These are phyloP conservation scores for Jasminum sambac DNA, from an alignment of 257 asterid species.

Conservation along the genomic window DNA sequence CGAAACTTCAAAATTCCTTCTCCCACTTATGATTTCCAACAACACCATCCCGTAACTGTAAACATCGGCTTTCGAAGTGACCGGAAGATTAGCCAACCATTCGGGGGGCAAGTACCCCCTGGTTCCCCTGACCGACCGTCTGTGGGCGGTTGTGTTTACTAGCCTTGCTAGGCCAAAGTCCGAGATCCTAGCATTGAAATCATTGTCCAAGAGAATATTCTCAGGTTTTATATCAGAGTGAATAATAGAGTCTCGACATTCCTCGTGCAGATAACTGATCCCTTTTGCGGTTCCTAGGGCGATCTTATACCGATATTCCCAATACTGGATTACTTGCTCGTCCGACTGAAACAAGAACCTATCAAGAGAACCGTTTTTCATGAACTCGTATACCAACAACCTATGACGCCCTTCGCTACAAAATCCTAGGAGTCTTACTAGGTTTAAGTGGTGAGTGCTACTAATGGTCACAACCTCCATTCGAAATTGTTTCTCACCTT, in stretches of 20 bases:
- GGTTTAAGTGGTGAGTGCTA: conserved; percentile 51
- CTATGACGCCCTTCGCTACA: conserved; percentile 45
- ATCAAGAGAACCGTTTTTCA: conserved; percentile 54
- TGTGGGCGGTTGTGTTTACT: conserved; percentile 32
- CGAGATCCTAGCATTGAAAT: conserved; percentile 40
- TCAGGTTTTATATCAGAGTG: conserved; percentile 60
- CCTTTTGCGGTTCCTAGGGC: conserved; percentile 50
- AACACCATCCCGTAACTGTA: conserved; percentile 53
- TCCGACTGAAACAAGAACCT: conserved; percentile 26
- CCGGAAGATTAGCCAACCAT: conserved; percentile 36
- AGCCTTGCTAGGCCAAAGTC: conserved; percentile 60
- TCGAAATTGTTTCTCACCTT: conserved; percentile 49
- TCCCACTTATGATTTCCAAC: conserved; percentile 47
- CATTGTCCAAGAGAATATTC: conserved; percentile 48
- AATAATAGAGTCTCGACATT: conserved; percentile 42
- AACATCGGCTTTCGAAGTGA: conserved; percentile 46
- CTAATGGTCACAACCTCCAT: conserved; percentile 55
- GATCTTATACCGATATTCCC: conserved; percentile 39
- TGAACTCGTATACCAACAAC: conserved; percentile 48
- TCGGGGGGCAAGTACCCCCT: conserved; percentile 63
- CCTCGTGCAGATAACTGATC: conserved; percentile 50
- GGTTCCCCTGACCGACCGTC: conserved; percentile 42
- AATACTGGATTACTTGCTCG: conserved; percentile 19
- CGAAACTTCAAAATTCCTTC: conserved; percentile 45
- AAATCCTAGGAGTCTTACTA: conserved; percentile 49